These are phyloP conservation scores for Phytophthora meadii DNA, from an alignment of 352 stramenopile genomes.

Conservation along the genomic window DNA sequence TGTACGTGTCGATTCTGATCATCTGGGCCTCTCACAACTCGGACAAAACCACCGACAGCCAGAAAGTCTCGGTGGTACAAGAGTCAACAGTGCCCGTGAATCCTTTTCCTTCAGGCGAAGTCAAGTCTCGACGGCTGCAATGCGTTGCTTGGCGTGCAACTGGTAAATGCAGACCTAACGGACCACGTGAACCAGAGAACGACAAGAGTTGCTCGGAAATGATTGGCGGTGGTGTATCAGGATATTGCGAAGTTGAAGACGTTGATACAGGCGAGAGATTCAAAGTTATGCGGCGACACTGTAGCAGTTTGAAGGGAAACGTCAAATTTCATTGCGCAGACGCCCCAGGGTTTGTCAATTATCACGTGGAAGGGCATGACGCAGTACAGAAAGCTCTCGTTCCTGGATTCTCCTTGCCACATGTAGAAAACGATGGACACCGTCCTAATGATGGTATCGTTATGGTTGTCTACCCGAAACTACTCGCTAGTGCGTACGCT, in stretches of 20 bases:
- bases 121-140: slow-evolving; percentile 14
- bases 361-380: slow-evolving; percentile 29
- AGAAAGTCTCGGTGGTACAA: not conserved
- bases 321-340: slow-evolving; percentile 52
- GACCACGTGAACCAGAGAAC: slow-evolving; percentile 24
- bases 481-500: slow-evolving; percentile 48
- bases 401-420: slow-evolving; percentile 22
- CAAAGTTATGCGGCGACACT: slow-evolving; percentile 41
- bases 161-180: slow-evolving; percentile 30
- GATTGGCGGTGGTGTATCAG: slow-evolving; percentile 34
- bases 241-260: slow-evolving; percentile 46
- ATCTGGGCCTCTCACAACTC: slow-evolving; percentile 20
- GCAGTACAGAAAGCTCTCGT: slow-evolving; percentile 20
- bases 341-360: slow-evolving; percentile 45
- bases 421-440: slow-evolving; percentile 5
- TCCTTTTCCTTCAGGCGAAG: slow-evolving; percentile 8
- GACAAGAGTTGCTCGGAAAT: slow-evolving; percentile 26
- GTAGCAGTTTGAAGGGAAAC: slow-evolving; percentile 36
- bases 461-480: slow-evolving; percentile 60
- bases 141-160: slow-evolving; percentile 37
- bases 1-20: slow-evolving; percentile 26
- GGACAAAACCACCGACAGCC: slow-evolving; percentile 1
- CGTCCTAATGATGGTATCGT: slow-evolving; percentile 38
- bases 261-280: slow-evolving; percentile 36
- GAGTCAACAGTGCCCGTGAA: slow-evolving; percentile 5